phyloP scores from a whole-genome alignment of 2,329 filamentous ascomycete species.

The Pseudodiploospora longispora region DNA sequence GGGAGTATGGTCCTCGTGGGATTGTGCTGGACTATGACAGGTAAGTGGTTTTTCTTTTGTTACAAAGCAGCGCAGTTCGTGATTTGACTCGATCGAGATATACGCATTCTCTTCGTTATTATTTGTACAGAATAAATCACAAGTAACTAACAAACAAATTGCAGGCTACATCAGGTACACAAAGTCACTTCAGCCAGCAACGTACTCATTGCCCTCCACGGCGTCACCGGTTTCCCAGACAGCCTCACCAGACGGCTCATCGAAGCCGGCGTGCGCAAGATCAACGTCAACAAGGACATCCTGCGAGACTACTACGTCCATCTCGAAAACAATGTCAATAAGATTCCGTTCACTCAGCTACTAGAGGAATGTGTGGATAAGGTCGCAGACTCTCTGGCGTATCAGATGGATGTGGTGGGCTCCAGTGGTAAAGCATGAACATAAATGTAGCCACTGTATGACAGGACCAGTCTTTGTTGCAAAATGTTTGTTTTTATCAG shows the following conservation, averaged over 20 bases:
- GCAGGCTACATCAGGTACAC: slow-evolving; percentile 3
- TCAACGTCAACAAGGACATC: slow-evolving; percentile 41
- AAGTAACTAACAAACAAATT: slow-evolving; percentile 12
- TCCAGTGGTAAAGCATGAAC: slow-evolving; percentile 3
- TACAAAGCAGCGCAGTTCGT: background rate
- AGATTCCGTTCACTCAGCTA: slow-evolving; percentile 19
- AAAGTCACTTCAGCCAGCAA: slow-evolving; percentile 1
- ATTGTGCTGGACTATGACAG: slow-evolving; percentile 5
- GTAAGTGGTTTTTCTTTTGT: background rate
- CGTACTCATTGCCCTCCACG: slow-evolving; percentile 34
- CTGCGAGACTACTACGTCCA: slow-evolving; percentile 30
- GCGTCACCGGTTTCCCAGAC: slow-evolving; percentile 38
- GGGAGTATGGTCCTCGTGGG: slow-evolving; percentile 50
- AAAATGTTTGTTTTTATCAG: no score
- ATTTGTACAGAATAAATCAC: background rate
- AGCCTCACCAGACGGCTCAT: slow-evolving; percentile 37
- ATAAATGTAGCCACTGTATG: background rate
- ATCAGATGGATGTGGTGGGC: slow-evolving; percentile 6
- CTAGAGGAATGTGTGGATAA: slow-evolving; percentile 32
- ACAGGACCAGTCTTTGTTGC: background rate
- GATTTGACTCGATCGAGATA: background rate
- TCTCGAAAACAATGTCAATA: slow-evolving; percentile 25
- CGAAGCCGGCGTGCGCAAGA: slow-evolving; percentile 35
- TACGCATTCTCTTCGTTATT: background rate
- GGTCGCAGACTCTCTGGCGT: slow-evolving; percentile 2